phyloP scores from a whole-genome alignment of 352 stramenopile genomes.

The Pelagophyceae sp. region DNA sequence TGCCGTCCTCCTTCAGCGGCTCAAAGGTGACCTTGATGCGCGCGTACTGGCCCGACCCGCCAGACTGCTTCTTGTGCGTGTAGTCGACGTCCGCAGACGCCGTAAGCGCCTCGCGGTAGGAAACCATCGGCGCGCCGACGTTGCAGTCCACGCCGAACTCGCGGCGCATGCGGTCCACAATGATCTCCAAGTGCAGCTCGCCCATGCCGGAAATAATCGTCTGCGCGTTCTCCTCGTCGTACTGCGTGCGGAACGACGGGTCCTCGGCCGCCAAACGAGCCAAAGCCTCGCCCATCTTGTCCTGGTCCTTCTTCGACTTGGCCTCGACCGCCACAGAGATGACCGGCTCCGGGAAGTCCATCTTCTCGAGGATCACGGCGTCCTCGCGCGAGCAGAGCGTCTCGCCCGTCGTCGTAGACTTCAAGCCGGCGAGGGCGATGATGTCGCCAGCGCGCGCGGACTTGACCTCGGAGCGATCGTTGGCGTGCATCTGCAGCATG shows the following conservation, averaged over 20 bases:
- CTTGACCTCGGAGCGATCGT: slow-evolving; percentile 72
- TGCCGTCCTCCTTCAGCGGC: slow-evolving; percentile 48
- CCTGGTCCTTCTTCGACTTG: slow-evolving; percentile 72
- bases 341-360: slow-evolving; percentile 74
- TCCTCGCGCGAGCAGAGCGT: slow-evolving; percentile 62
- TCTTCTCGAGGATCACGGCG: slow-evolving; percentile 70
- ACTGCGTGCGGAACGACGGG: slow-evolving; percentile 66
- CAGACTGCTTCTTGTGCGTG: slow-evolving; percentile 75
- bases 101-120: slow-evolving; percentile 72
- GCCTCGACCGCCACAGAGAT: slow-evolving; percentile 73
- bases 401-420: slow-evolving; percentile 73
- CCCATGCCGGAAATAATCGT: slow-evolving; percentile 74
- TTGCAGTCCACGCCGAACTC: slow-evolving; percentile 72
- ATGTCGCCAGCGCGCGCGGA: slow-evolving; percentile 66
- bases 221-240: slow-evolving; percentile 62
- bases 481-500: slow-evolving; percentile 77
- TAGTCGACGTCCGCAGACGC: slow-evolving; percentile 61
- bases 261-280: slow-evolving; percentile 65
- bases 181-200: slow-evolving; percentile 77
- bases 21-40: slow-evolving; percentile 66
- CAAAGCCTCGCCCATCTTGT: slow-evolving; percentile 71
- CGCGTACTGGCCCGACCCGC: slow-evolving; percentile 67
- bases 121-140: slow-evolving; percentile 64
- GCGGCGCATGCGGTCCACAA: slow-evolving; percentile 72
- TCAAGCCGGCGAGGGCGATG: slow-evolving; percentile 65